Percentiles rank a stretch among this genome's conserved stretches.
Evolutionary conservation across 371 early-diverging fungal genomes (phyloP).

Genomic region (Coemansia sp.): DNA sequence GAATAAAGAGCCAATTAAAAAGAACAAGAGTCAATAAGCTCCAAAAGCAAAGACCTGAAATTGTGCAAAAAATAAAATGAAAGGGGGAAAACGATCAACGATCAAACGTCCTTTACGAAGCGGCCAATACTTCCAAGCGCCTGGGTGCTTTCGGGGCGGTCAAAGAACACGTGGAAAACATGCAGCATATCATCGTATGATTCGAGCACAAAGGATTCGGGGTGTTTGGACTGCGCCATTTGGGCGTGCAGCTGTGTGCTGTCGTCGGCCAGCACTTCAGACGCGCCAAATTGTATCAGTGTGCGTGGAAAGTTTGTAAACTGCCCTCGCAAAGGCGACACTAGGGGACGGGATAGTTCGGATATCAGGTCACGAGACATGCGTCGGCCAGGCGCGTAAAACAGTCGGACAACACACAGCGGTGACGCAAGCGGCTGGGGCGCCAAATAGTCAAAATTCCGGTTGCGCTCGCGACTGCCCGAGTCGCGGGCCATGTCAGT

Average conservation of each 20-base stretch:
- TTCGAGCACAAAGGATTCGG: neutral
- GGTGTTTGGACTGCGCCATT: neutral
- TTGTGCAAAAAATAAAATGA: neutral
- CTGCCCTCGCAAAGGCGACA: conserved; percentile 40
- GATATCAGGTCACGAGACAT: neutral
- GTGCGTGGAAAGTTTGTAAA: conserved; percentile 29
- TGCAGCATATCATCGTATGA: neutral
- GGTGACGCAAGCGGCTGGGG: conserved; percentile 1
- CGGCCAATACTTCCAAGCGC: neutral
- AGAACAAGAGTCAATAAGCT: neutral
- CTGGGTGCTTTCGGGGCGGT: conserved; percentile 4
- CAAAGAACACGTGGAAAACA: conserved; percentile 3
- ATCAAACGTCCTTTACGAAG: neutral
- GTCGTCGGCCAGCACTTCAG: conserved; percentile 31
- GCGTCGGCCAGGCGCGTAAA: conserved; percentile 22
- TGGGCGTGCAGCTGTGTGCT: conserved; percentile 3
- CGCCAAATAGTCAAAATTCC: conserved; percentile 13
- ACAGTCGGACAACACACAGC: conserved; percentile 19
- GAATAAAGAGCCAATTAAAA: neutral
- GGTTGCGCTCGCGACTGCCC: conserved; percentile 27
- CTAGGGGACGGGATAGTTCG: conserved; percentile 9
- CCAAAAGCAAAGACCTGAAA: neutral
- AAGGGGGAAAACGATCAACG: neutral
- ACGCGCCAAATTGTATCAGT: conserved; percentile 29
- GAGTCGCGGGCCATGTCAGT: conserved; percentile 21